Base-by-base conservation (phyloP, 306 rosid species). In the Vigna nakashimae region DNA sequence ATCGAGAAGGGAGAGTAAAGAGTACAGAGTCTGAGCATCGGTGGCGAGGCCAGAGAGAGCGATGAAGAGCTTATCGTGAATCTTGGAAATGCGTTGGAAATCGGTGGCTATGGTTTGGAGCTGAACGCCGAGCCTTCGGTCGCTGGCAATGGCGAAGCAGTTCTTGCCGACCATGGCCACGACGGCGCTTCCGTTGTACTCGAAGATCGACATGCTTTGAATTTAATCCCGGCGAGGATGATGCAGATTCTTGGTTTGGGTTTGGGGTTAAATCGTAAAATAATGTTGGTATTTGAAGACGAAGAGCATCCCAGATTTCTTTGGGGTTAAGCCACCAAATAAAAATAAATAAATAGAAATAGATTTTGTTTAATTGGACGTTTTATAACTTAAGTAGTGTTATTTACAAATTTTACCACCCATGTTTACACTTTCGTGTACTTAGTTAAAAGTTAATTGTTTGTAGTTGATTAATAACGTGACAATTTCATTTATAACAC, bases 131-230 rank as follows among this genome's bases (percentile, higher is more conserved):
- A 95, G 88, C 50, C 97, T 89, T 13, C 98, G 95, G 87, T 95
- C 98, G 77, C 97, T 92, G 79, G 97, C 98, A 13, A 95, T 89
- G 83, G 97, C 97, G 81, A 95, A 92, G 87, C 98, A 92, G 85
- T 95, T 92, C 92, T 95, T 92, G 49, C 98, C 98, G 36, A 95
- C 98, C 98, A 92, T 92, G 6, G 97, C 98, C 20, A 94, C 83
- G 20, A 94, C 88, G 73, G 98, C 98, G 74, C 97, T 89, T 40
- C 98, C 98, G 80, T 95, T 95, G 85, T 95, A 95, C 90, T 95
- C 98, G 82, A 88, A 91, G 87, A 95, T 95, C 98, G 89, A 83
- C 89, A 83, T 82, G 12, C 42, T 74, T 16, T 15, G 4, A 32
- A 20, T 17, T 78, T 50, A 73, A 71, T 71, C 40, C 11, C 28